Evolutionary conservation across 2,329 filamentous ascomycete species (phyloP), one percentile per base, ranked within the genome.

Genomic region (Clarireedia hainanense): DNA sequence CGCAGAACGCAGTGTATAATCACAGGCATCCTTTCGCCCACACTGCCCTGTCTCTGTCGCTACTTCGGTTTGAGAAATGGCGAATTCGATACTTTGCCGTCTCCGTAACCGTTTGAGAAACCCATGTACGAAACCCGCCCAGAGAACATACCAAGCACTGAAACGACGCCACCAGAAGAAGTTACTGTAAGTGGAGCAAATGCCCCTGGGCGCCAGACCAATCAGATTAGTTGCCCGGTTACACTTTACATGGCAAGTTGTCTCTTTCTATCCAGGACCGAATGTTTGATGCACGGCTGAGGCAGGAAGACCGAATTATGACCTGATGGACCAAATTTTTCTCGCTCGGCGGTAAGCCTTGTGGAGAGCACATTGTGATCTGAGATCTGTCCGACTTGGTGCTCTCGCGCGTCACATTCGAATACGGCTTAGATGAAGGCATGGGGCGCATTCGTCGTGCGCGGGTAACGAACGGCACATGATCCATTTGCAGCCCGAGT

Each of bases 121-220:
- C 15, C 47, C 45, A 23, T 23, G 42, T 39, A 17, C 51, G 51
- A 53, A 53, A 53, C 51, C 26, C 30, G 50, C 50, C 50, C 37
- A 52, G 50, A 52, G 39, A 37, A 26, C 36, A 7, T 20, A 9
- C 10, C 5, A 39, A 20, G n/a, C 26, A 14, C 30, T 53, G 51
- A 53, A 53, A 53, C 51, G 6, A 7, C 37, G 47, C 27, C 23
- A 23, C 23, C 15, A 7, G 27, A 27, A 34, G 37, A 6, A 6
- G 17, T n/a, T 40, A 40, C 27, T 9, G 12, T 30, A 30, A 30
- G 27, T 30, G 27, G 27, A 30, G 27, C 27, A 20, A 20, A 20
- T 20, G 20, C 20, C 20, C 20, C 20, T 20, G 27, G 7, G 27
- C 27, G 7, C 7, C 6, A 3, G 10, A 30, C 27, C 27, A 30